Base-by-base conservation (phyloP, 192 early-diverging fungal genomes). In the Geranomyces michiganensis region DNA sequence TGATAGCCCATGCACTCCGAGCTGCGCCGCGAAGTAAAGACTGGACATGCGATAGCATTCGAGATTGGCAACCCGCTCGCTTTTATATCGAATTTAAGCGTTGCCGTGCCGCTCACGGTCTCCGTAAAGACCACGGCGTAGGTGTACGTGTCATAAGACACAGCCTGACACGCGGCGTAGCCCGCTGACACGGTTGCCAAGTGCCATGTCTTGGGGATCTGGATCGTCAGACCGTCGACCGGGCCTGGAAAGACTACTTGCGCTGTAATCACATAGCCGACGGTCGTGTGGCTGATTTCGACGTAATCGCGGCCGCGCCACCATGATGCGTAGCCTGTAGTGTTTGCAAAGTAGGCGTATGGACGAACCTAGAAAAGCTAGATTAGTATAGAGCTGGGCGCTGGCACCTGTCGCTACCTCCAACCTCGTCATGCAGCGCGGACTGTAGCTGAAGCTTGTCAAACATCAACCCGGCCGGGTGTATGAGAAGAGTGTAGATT, bases 391-490 rank as follows among this genome's bases (percentile, higher is more conserved):
- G 3, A 10, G 3, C 10, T 10, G 10, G 36, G 10, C 36, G 36
- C 3, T 41, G 3, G 36, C 36, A 3, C 36, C n/a, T n/a, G n/a
- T n/a, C n/a, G n/a, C n/a, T n/a, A n/a, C n/a, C n/a, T n/a, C 36
- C 10, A 41, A 41, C 36, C 36, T 32, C 21, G 58, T 60, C 31
- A 29, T 60, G 58, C 24, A 60, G 31, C 21, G 58, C 58, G 9
- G 24, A 27, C 31, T 60, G 58, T 7, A 60, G 29, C 31, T 60
- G 58, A 29, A 60, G 22, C 58, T 60, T 60, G 58, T 60, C 58
- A 27, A 60, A 60, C 58, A 60, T 60, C 58, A 60, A 29, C 5
- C 30, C 58, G 58, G 58, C 7, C 7, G 58, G 58, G 17, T 60
- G 58, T 7, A 60, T 60, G 26, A 60, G 58, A 29, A 60, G 7